These are phyloP conservation scores for Beauveria caledonica DNA, from an alignment of 2,329 filamentous ascomycete genomes.

Conservation along the genomic window DNA sequence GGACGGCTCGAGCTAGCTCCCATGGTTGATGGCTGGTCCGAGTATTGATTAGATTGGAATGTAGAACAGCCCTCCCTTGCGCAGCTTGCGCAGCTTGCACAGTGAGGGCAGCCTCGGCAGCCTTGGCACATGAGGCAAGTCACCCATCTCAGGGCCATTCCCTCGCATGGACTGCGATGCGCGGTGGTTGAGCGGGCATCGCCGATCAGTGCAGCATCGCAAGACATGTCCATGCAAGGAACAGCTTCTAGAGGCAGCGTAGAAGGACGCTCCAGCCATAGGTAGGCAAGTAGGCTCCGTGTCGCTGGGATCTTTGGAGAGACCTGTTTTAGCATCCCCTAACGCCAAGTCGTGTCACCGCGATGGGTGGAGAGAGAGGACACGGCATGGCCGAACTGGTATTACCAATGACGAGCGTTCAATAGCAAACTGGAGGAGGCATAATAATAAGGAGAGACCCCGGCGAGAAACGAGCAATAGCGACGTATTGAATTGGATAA, in stretches of 20 bases:
- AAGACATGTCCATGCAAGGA: background rate
- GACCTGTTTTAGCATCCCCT: background rate
- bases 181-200: background rate
- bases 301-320: background rate
- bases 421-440: background rate
- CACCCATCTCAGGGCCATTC: background rate
- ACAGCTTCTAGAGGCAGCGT: conserved; percentile 6
- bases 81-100: too few species aligned
- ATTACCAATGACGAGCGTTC: background rate
- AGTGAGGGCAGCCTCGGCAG: background rate
- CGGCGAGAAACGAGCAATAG: background rate
- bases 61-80: background rate
- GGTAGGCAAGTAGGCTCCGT: background rate
- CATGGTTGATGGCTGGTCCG: background rate
- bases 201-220: background rate
- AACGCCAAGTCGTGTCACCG: background rate
- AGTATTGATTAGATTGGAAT: background rate
- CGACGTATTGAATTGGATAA: background rate
- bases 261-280: background rate
- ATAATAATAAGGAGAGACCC: background rate
- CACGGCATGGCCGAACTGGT: background rate
- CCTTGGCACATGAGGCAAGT: background rate
- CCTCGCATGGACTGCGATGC: background rate
- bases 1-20: background rate
- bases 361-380: background rate